Percentiles rank a stretch among this genome's conserved stretches.
These are phyloP conservation scores for Saxophila tyrrhenica DNA, from an alignment of 495 filamentous ascomycete species.

Conservation along the genomic window DNA sequence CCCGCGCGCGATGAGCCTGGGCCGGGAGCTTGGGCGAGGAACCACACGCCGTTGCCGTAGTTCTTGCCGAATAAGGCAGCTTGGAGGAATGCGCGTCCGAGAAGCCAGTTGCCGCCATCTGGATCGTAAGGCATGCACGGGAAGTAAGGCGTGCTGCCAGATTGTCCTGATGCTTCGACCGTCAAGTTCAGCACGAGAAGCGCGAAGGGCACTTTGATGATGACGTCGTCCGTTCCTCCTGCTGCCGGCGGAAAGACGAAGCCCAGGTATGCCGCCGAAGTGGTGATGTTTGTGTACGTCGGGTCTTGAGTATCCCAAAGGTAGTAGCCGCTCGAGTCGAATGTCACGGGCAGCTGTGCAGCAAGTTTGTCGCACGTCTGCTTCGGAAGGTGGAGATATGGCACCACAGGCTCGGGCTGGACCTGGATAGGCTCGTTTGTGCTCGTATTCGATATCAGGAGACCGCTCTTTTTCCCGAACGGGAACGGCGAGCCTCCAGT, in stretches of 20 bases:
- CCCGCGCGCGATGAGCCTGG: not conserved
- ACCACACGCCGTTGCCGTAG: not conserved
- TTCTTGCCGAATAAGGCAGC: not conserved
- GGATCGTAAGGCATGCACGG: not conserved
- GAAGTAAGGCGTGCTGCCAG: not conserved
- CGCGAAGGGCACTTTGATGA: not conserved
- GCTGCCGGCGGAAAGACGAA: not conserved
- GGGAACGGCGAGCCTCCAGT: not conserved
- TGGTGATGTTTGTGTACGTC: not conserved
- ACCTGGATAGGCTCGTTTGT: not conserved
- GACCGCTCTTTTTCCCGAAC: not conserved
- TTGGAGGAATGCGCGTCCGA: not conserved
- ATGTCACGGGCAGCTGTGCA: not conserved
- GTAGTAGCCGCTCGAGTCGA: not conserved
- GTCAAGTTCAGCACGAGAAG: not conserved
- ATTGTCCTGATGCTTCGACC: not conserved
- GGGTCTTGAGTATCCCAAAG: not conserved
- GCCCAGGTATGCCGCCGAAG: not conserved
- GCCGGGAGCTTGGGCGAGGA: not conserved
- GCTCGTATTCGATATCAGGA: not conserved
- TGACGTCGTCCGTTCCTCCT: not conserved
- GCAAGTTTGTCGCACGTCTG: constrained; percentile 1
- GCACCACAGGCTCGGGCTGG: not conserved
- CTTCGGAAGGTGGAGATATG: not conserved
- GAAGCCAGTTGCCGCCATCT: not conserved